These are phyloP conservation scores for Hymenoscyphus albidus DNA, from an alignment of 2,329 filamentous ascomycete species.

Conservation along the genomic window DNA sequence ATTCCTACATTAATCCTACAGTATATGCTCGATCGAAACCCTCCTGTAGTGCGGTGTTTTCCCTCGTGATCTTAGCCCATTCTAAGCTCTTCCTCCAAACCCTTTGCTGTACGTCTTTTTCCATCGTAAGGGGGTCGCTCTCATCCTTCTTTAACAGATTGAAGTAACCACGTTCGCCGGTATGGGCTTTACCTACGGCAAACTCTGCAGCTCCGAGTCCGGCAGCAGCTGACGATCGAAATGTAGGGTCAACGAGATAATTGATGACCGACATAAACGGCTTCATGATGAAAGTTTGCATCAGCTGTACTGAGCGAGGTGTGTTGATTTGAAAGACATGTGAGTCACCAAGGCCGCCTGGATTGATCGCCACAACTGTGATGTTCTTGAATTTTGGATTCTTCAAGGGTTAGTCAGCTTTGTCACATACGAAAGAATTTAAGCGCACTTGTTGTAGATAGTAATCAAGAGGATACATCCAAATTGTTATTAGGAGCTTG, in stretches of 20 bases:
- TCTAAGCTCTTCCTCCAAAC: slow-evolving; percentile 37
- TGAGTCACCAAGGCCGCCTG: slow-evolving; percentile 37
- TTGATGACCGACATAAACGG: slow-evolving; percentile 33
- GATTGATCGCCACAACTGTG: slow-evolving; percentile 32
- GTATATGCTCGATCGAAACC: neutral
- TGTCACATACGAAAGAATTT: neutral
- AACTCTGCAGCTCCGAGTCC: slow-evolving; percentile 33
- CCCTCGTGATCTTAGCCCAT: slow-evolving; percentile 29
- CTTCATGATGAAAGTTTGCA: slow-evolving; percentile 31
- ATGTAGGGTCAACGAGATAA: slow-evolving; percentile 28
- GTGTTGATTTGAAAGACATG: slow-evolving; percentile 37
- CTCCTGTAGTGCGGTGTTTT: neutral
- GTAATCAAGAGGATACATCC: slow-evolving; percentile 40
- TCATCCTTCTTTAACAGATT: slow-evolving; percentile 32
- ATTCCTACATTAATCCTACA: no score
- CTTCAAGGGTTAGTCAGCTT: slow-evolving; percentile 1
- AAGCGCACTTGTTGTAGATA: slow-evolving; percentile 4
- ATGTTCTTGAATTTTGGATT: slow-evolving; percentile 30
- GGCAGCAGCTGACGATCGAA: slow-evolving; percentile 34
- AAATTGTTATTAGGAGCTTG: slow-evolving; percentile 40
- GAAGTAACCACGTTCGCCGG: slow-evolving; percentile 37
- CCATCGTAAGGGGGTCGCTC: slow-evolving; percentile 33
- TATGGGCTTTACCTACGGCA: slow-evolving; percentile 28
- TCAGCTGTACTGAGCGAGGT: slow-evolving; percentile 25
- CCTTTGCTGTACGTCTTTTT: slow-evolving; percentile 32